Percentiles rank a stretch among this genome's conserved stretches.
These are phyloP conservation scores for Camelina neglecta DNA, from an alignment of 345 rosid species.

Conservation along the genomic window DNA sequence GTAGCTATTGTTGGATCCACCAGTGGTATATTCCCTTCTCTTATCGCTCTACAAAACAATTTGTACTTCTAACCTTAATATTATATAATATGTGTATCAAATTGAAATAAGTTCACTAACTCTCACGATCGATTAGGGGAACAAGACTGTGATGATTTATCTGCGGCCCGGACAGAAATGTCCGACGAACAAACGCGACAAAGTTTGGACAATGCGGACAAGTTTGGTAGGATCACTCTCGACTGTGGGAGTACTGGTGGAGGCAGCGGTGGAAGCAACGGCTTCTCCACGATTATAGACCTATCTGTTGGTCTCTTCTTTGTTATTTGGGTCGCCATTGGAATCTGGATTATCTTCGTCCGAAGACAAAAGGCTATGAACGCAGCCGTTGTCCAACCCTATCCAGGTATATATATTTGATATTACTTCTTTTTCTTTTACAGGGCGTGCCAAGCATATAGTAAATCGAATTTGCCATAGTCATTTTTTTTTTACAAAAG, in stretches of 20 bases:
- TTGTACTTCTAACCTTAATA: neutral
- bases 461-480: too few relatives aligned
- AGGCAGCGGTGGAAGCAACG: neutral
- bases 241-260: neutral
- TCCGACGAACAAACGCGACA: neutral
- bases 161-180: neutral
- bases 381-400: constrained; percentile 24
- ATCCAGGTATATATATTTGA: neutral
- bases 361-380: constrained; percentile 19
- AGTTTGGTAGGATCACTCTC: constrained; percentile 1
- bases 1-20: neutral
- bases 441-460: too few relatives aligned
- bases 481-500: too few relatives aligned
- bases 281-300: neutral
- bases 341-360: constrained; percentile 6
- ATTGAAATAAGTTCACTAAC: neutral
- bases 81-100: neutral
- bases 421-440: neutral
- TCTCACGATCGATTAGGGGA: neutral
- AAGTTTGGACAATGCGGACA: neutral
- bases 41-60: neutral
- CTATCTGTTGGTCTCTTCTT: constrained; percentile 3
- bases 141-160: neutral
- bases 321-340: constrained; percentile 1
- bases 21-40: constrained; percentile 23